Conservation (phyloP, 352 stramenopile genomes). For the Elongisporangium anandrum region DNA sequence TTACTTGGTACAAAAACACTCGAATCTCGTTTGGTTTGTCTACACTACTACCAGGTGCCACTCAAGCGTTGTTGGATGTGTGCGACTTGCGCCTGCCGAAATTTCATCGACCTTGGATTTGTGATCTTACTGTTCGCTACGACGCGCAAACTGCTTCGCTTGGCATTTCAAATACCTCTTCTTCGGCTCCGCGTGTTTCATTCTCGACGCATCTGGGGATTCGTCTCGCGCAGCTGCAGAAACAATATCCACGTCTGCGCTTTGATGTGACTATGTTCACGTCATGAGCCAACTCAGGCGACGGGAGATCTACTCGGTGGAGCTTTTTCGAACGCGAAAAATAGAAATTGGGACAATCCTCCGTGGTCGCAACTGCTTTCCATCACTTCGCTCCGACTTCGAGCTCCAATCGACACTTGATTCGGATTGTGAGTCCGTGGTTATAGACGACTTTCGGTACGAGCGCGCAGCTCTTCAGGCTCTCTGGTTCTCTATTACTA, state of each 20-base stretch:
- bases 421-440: slow-evolving; percentile 19
- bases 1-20: neutral
- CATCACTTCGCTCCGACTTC: neutral
- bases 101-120: neutral
- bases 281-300: neutral
- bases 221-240: neutral
- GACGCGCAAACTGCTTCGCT: neutral
- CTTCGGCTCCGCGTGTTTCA: neutral
- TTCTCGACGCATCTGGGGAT: neutral
- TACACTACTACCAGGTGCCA: neutral
- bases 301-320: neutral
- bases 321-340: neutral
- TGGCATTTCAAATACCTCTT: neutral
- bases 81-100: neutral
- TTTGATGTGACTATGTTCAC: neutral
- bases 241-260: neutral
- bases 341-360: neutral
- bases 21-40: neutral
- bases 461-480: slow-evolving; percentile 27
- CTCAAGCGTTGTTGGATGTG: neutral
- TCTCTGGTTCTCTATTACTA: slow-evolving; percentile 28
- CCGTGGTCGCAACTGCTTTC: neutral
- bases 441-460: slow-evolving; percentile 55
- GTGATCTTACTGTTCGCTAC: neutral
- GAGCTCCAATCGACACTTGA: neutral